Base-by-base conservation (phyloP, 495 filamentous ascomycete species). In the Venustampulla echinocandica region DNA sequence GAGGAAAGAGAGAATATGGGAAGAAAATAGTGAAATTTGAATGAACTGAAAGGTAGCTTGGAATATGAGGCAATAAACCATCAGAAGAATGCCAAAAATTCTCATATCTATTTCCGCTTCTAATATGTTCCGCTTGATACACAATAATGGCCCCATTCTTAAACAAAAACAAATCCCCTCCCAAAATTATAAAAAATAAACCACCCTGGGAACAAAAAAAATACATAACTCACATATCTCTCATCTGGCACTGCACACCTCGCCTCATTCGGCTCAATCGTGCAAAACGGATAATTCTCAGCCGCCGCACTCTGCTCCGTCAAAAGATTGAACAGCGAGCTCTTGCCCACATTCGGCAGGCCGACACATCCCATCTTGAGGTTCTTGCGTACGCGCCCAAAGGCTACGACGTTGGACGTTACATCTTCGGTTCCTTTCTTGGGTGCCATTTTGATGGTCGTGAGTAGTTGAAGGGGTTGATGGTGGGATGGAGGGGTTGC, bases 301-400 rank as follows among this genome's bases (percentile, higher is more conserved):
- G 57, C 57, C n/a, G 52, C 50, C 11, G 51, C 55, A 45, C 42
- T 52, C 44, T 61, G 54, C 44, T 57, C 47, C 17, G 55, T 61
- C 30, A 61, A 37, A 14, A 61, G 43, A 42, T 61, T 61, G 46
- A 61, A 61, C 30, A 61, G 42, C 9, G 46, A 52, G 28, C 49
- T 54, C 43, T 61, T 80, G 15, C 76, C 58, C 23, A 61, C 58
- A 43, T 61, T 61, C 11, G 58, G 58, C 28, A 61, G 45, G 36
- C 58, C 58, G 2, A 61, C 55, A 43, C 55, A 57, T 38, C 58
- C 58, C 58, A 61, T 61, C 46, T 61, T 61, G 23, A 61, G 49
- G 44, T 57, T 56, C 39, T 55, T 57, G 15, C 51, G 30, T 3
- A 57, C 53, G 3, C 58, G 44, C 3, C 58, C 58, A 37, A 61